Conservation (phyloP, 1,139 yeast species). For the Yamadazyma membranifaciens region DNA sequence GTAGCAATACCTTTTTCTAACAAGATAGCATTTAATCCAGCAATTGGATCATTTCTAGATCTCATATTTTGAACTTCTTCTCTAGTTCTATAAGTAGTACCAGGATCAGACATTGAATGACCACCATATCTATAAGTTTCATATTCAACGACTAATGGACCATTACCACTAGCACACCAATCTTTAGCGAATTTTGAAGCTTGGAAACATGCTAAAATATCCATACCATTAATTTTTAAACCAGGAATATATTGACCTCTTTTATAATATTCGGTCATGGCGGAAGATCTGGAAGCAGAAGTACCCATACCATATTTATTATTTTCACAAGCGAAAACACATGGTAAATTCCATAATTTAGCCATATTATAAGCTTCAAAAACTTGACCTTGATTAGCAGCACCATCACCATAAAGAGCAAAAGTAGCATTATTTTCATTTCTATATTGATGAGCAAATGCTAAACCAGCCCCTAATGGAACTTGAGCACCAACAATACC, state of each 20-base stretch:
- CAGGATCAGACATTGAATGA: constrained; percentile 99
- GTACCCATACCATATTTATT: constrained; percentile 99
- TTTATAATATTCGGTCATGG: constrained; percentile 94
- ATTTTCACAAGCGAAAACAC: constrained; percentile 94
- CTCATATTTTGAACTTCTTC: constrained; percentile 99
- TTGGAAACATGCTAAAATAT: constrained; percentile 89
- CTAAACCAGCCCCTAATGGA: constrained; percentile 95
- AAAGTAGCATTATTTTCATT: constrained; percentile 80
- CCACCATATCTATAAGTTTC: constrained; percentile 99
- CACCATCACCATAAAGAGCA: constrained; percentile 97
- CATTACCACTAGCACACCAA: constrained; percentile 91
- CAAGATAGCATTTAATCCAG: constrained; percentile 87
- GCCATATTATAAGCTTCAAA: constrained; percentile 99
- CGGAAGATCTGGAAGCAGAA: constrained; percentile 93
- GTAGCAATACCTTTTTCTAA: constrained; percentile 82
- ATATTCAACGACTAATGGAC: constrained; percentile 93
- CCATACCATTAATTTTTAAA: constrained; percentile 98
- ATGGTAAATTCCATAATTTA: constrained; percentile 95
- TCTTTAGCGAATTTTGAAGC: constrained; percentile 97
- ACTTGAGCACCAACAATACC: constrained; percentile 99
- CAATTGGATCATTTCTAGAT: constrained; percentile 96
- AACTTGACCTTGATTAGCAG: constrained; percentile 98
- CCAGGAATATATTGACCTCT: constrained; percentile 99
- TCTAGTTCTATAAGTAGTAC: constrained; percentile 99
- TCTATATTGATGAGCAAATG: constrained; percentile 94